Evolutionary conservation across 306 rosid genomes (phyloP).

Genomic region (Prunus kanzakura): DNA sequence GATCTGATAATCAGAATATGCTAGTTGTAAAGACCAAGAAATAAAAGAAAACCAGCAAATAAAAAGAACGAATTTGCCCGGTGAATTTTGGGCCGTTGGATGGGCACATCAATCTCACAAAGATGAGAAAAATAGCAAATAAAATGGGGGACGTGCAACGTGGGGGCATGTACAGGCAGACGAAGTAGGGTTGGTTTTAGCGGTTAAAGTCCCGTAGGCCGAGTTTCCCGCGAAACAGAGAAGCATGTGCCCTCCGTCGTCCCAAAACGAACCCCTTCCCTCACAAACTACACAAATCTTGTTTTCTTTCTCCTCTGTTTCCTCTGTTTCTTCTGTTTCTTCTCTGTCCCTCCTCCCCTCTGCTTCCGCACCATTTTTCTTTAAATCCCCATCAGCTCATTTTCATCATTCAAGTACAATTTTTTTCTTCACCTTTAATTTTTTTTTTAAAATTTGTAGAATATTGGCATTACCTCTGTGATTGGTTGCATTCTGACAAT

Average conservation of each 20-base stretch:
- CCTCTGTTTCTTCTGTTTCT: not conserved
- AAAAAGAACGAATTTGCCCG: not conserved
- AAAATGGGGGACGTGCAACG: slow-evolving; percentile 7
- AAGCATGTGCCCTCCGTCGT: not conserved
- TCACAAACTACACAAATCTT: not conserved
- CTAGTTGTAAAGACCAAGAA: not conserved
- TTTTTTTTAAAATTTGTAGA: not conserved
- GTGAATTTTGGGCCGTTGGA: not conserved
- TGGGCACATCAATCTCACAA: not conserved
- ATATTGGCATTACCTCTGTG: not conserved
- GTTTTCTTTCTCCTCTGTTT: slow-evolving; percentile 1
- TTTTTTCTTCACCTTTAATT: not conserved
- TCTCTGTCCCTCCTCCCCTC: not conserved
- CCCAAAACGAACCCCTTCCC: not conserved
- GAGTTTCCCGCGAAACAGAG: slow-evolving; percentile 18
- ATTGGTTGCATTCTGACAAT: not conserved
- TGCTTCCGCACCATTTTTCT: slow-evolving; percentile 2
- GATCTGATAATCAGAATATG: not conserved
- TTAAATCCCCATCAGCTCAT: not conserved
- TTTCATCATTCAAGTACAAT: not conserved
- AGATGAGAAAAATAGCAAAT: not conserved
- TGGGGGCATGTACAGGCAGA: not conserved
- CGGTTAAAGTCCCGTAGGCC: slow-evolving; percentile 5
- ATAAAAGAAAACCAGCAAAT: not conserved
- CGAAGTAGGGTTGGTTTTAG: not conserved